Evolutionary conservation across 305 asterid species (phyloP).

Genomic region (Fraxinus angustifolia): DNA sequence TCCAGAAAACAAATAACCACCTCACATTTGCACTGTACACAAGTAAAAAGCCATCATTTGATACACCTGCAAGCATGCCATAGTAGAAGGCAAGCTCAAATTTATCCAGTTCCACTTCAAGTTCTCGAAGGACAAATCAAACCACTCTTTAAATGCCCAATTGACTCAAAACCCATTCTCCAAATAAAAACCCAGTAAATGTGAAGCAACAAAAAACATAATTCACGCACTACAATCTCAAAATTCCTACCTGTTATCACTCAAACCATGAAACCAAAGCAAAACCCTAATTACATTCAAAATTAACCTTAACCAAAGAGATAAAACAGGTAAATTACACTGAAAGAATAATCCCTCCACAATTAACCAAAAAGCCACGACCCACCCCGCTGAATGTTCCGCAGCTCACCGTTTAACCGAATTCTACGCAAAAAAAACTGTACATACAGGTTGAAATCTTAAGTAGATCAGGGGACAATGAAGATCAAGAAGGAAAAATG

Average conservation of each 20-base stretch:
- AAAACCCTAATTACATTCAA: conserved; percentile 11
- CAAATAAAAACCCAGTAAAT: conserved; percentile 27
- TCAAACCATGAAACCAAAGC: conserved; percentile 11
- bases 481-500: conserved; percentile 29
- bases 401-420: conserved; percentile 17
- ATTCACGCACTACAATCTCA: conserved; percentile 21
- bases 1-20: conserved; percentile 25
- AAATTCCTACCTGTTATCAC: background rate
- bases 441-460: conserved; percentile 29
- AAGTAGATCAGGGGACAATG: conserved; percentile 42
- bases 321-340: conserved; percentile 23
- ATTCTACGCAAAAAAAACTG: conserved; percentile 9
- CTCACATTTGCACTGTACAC: conserved; percentile 26
- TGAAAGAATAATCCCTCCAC: conserved; percentile 20
- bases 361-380: conserved; percentile 18
- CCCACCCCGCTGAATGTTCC: background rate
- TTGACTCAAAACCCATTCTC: conserved; percentile 14
- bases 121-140: conserved; percentile 23
- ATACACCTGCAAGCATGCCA: conserved; percentile 14
- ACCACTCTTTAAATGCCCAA: conserved; percentile 21
- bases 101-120: conserved; percentile 10
- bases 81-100: conserved; percentile 15
- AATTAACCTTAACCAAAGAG: conserved; percentile 27
- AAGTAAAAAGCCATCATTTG: conserved; percentile 12
- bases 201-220: conserved; percentile 24